Evolutionary conservation across 371 early-diverging fungal species (phyloP), one percentile per base, ranked within the genome.

Genomic region (Agmasoma carcini): DNA sequence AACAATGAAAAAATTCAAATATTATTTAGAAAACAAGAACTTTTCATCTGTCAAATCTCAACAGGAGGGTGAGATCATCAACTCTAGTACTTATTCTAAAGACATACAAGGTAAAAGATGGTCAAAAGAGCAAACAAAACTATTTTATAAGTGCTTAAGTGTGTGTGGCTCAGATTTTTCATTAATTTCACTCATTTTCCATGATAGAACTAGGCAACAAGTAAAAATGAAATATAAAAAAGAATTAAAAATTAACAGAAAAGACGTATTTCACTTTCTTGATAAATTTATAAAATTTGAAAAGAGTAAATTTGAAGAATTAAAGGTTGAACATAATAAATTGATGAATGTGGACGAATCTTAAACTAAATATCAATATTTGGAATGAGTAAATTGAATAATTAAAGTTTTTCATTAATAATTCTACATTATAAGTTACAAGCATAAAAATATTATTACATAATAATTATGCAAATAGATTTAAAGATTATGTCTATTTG

Each of bases 81-180:
- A 69, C 11, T 69, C 71, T 11, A 43, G 40, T n/a, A 71, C 74
- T 11, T 74, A 66, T 41, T 59, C 45, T 1, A 71, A 44, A 30
- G 39, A 30, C n/a, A 7, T 5, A 19, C 6, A 9, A 15, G 43
- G 34, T 31, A 30, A 26, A 11, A 56, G 62, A 33, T 75, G 75
- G 75, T 52, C 52, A 27, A 62, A 68, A 46, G 46, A 66, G 19
- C 72, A 75, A 31, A 70, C 57, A 33, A 56, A 69, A 26, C 27
- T 63, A 12, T 75, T 72, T 55, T 75, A 61, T 47, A 53, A 68
- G 38, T 65, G 65, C 17, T 36, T 75, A 14, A 53, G 52, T 37
- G 36, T 69, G 19, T 72, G 72, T 41, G 75, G 75, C 2, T 50
- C 54, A 17, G 75, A 75, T 12, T 75, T 75, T 65, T 56, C 69